Evolutionary conservation across 306 rosid species (phyloP), one percentile per base, ranked within the genome.

Genomic region (Inga leiocalycina): DNA sequence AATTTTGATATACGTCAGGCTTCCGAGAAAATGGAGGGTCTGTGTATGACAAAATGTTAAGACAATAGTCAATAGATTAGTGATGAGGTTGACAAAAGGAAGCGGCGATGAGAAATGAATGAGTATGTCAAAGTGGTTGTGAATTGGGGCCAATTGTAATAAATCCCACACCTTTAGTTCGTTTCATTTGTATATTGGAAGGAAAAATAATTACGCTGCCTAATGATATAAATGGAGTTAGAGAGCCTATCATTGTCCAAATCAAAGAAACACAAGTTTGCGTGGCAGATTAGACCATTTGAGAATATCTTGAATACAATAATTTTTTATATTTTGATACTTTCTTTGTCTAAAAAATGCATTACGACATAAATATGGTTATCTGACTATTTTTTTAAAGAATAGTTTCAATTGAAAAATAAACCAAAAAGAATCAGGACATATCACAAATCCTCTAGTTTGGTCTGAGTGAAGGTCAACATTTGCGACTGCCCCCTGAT

Each of bases 401-500:
- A 61, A 22, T 61, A 61, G 22, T 24, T 61, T 22, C 3, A 61
- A 24, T 22, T 24, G 34, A 61, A 61, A 61, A 61, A 39, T 39
- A 39, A 39, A 39, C 43, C 10, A 9, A 59, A 22, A 59, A 59
- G 57, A 9, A 22, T n/a, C 3, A 24, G 24, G 14, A 22, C 66
- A 22, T 59, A 8, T n/a, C 0, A 22, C 11, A 22, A n/a, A n/a
- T 61, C 9, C 5, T n/a, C 24, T 1, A 17, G 6, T 56, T 24
- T 59, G 37, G 39, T 3, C 16, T 0, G 14, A 34, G 56, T 46
- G 67, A 22, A 22, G 86, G 92, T 91, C 92, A 88, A 91, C 54
- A 27, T 78, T 83, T 81, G 86, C 88, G 65, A 85, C 94, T 83
- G 66, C 80, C 78, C 80, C 76, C 81, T 77, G 62, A 74, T 62